Conservation (phyloP, 2,329 filamentous ascomycete species). For the Bipolaris cookei region DNA sequence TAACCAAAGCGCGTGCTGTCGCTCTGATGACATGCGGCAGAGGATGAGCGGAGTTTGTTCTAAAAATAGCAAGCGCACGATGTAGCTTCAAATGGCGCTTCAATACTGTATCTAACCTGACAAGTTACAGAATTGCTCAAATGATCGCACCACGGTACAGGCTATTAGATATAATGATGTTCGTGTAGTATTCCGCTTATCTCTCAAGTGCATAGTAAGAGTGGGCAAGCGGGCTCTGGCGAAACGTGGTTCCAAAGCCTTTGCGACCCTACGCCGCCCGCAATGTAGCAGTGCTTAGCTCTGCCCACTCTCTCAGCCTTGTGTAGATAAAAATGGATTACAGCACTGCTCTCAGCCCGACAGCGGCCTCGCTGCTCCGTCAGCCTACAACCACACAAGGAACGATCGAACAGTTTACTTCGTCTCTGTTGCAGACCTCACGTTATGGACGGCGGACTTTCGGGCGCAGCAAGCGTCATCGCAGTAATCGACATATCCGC, state of each 20-base stretch:
- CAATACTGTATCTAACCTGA: neutral
- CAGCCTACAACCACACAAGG: conserved; percentile 9
- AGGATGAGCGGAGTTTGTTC: too few species aligned
- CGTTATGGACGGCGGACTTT: conserved; percentile 46
- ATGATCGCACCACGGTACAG: neutral
- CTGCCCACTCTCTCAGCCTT: conserved; percentile 1
- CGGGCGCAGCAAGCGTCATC: too few species aligned
- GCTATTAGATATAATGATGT: neutral
- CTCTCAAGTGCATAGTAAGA: neutral
- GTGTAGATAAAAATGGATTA: conserved; percentile 12
- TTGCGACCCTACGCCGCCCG: neutral
- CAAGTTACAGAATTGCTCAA: neutral
- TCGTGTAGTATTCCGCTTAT: neutral
- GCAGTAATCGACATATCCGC: conserved; percentile 50
- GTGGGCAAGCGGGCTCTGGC: neutral
- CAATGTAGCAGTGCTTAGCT: conserved; percentile 17
- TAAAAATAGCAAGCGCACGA: neutral
- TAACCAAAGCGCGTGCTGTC: too few species aligned
- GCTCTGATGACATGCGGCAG: too few species aligned
- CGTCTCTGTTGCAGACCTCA: conserved; percentile 2
- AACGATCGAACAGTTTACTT: conserved; percentile 2
- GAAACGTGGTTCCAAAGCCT: neutral
- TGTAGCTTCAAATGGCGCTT: neutral
- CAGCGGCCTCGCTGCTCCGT: conserved; percentile 16
- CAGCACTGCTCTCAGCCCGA: conserved; percentile 8